Percentiles rank a stretch among this genome's conserved stretches.
These are phyloP conservation scores for Wickerhamomyces canadensis DNA, from an alignment of 805 yeast species.

Conservation along the genomic window DNA sequence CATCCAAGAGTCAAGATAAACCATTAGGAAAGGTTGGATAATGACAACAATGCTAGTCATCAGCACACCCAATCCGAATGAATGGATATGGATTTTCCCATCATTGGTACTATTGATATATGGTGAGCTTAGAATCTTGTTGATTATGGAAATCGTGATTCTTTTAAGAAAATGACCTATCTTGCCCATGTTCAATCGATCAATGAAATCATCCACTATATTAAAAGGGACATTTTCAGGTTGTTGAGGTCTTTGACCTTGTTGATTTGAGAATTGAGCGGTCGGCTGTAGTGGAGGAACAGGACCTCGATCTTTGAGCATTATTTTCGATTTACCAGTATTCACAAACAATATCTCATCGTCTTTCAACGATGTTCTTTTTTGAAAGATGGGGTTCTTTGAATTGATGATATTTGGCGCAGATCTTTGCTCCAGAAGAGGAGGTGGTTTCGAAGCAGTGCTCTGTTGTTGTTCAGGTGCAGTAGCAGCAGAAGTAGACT, in stretches of 20 bases:
- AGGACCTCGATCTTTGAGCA: no score
- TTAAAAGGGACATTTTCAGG: neutral
- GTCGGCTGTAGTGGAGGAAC: no score
- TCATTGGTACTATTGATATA: constrained; percentile 18
- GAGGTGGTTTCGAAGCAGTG: no score
- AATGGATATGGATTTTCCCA: constrained; percentile 24
- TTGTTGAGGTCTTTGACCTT: no score
- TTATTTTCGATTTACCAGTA: neutral
- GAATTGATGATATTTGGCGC: neutral
- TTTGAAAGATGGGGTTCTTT: neutral
- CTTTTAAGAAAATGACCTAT: constrained; percentile 3
- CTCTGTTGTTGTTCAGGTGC: neutral
- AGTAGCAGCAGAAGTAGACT: neutral
- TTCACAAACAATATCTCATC: neutral
- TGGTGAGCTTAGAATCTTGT: constrained; percentile 11
- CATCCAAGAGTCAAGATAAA: constrained; percentile 21
- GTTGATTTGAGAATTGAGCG: no score
- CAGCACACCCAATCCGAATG: constrained; percentile 20
- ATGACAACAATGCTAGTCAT: constrained; percentile 12
- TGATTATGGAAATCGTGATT: neutral
- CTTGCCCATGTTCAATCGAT: constrained; percentile 9
- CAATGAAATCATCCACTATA: constrained; percentile 8
- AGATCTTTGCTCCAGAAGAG: neutral
- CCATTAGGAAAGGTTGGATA: constrained; percentile 19
- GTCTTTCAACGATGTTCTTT: neutral